phyloP scores from a whole-genome alignment of 306 rosid genomes.

The Medicago arabica region DNA sequence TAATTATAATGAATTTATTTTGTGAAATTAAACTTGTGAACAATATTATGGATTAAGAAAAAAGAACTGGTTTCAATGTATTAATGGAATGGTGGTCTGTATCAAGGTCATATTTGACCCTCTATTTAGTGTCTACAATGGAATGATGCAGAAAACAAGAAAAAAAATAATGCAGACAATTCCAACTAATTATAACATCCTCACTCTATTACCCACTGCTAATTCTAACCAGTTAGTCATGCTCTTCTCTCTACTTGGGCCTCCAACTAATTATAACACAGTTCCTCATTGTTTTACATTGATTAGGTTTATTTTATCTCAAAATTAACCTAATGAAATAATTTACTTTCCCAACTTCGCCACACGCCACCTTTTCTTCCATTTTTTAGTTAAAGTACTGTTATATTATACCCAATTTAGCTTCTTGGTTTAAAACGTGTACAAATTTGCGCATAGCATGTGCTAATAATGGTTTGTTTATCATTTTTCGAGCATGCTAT shows the following conservation, averaged over 20 bases:
- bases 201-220: neutral
- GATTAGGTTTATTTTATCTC: conserved; percentile 8
- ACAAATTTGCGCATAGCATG: neutral
- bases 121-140: neutral
- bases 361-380: conserved; percentile 1
- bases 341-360: neutral
- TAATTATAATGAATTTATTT: neutral
- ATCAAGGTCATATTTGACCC: neutral
- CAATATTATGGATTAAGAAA: neutral
- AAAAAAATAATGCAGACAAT: neutral
- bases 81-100: neutral
- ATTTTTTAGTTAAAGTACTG: conserved; percentile 14
- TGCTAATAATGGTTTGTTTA: conserved; percentile 22
- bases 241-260: neutral
- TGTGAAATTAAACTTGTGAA: neutral
- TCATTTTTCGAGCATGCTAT: conserved; percentile 16
- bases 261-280: neutral
- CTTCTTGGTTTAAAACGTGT: conserved; percentile 25
- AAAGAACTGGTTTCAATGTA: neutral
- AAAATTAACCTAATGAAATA: neutral
- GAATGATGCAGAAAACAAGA: conserved; percentile 1
- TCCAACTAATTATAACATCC: neutral
- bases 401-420: conserved; percentile 2
- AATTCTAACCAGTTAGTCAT: neutral
- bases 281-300: neutral